Conservation (phyloP, 2,329 filamentous ascomycete genomes). For the Ascosphaera apis region DNA sequence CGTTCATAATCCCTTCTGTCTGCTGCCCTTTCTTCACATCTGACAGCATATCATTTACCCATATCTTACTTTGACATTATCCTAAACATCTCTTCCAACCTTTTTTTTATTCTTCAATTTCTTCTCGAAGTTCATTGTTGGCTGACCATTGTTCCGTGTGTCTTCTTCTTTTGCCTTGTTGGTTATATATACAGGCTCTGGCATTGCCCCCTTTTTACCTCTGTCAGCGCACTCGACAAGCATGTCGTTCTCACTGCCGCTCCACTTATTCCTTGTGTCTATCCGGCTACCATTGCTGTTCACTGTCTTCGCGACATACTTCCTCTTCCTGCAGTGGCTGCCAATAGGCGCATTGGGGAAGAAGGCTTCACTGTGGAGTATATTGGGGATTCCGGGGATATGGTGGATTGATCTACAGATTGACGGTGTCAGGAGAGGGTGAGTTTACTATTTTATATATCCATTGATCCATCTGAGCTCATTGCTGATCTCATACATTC, state of each 20-base stretch:
- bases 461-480: neutral
- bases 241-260: conserved; percentile 35
- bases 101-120: conserved; percentile 1
- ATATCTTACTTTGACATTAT: too few species aligned
- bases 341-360: conserved; percentile 46
- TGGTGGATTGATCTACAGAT: conserved; percentile 99
- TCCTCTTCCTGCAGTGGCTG: conserved; percentile 61
- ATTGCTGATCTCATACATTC: conserved; percentile 3
- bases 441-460: conserved; percentile 8
- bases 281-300: conserved; percentile 61
- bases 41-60: too few species aligned
- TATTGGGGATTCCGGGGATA: conserved; percentile 72
- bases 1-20: neutral
- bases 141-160: too few species aligned
- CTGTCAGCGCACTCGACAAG: conserved; percentile 39
- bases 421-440: conserved; percentile 85
- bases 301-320: conserved; percentile 44
- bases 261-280: conserved; percentile 52
- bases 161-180: conserved; percentile 7
- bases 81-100: too few species aligned
- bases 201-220: conserved; percentile 88
- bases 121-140: conserved; percentile 2
- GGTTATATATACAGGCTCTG: conserved; percentile 43
- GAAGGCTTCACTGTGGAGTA: conserved; percentile 68
- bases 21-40: too few species aligned